Conservation (phyloP, 2,329 filamentous ascomycete genomes). For the Thelonectria blattea region DNA sequence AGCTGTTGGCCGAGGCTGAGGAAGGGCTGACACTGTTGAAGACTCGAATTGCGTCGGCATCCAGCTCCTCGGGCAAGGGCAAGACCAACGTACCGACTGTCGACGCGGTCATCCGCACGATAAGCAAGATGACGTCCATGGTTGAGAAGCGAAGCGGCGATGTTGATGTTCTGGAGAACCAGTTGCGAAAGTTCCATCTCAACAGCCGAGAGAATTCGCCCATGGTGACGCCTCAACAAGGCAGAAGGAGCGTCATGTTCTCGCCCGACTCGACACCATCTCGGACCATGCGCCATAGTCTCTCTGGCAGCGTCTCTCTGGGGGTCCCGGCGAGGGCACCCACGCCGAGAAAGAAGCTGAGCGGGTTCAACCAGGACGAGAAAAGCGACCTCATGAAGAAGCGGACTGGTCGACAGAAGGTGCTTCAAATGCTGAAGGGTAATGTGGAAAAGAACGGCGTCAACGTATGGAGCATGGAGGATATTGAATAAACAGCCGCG, state of each 20-base stretch:
- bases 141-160: slow-evolving; percentile 90
- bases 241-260: slow-evolving; percentile 46
- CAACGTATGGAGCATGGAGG: slow-evolving; percentile 57
- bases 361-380: slow-evolving; percentile 64
- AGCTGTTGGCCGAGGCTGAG: slow-evolving; percentile 78
- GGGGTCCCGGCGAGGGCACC: slow-evolving; percentile 48
- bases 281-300: slow-evolving; percentile 49
- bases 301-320: slow-evolving; percentile 49
- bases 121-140: slow-evolving; percentile 90
- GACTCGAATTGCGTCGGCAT: slow-evolving; percentile 72
- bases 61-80: slow-evolving; percentile 54
- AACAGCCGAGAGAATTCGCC: slow-evolving; percentile 52
- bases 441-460: slow-evolving; percentile 58
- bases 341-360: slow-evolving; percentile 66
- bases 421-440: slow-evolving; percentile 57
- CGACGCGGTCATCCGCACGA: slow-evolving; percentile 89
- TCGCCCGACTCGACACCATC: slow-evolving; percentile 53
- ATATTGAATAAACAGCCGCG: slow-evolving; percentile 47
- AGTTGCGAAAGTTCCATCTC: slow-evolving; percentile 76
- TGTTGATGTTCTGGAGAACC: slow-evolving; percentile 86
- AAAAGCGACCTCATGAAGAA: slow-evolving; percentile 62
- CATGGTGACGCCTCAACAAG: slow-evolving; percentile 46
- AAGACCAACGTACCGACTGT: slow-evolving; percentile 74
- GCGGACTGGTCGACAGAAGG: slow-evolving; percentile 57
- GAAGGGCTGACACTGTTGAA: slow-evolving; percentile 80